Base-by-base conservation (phyloP, 352 stramenopile genomes). In the Globisporangium nagaii region DNA sequence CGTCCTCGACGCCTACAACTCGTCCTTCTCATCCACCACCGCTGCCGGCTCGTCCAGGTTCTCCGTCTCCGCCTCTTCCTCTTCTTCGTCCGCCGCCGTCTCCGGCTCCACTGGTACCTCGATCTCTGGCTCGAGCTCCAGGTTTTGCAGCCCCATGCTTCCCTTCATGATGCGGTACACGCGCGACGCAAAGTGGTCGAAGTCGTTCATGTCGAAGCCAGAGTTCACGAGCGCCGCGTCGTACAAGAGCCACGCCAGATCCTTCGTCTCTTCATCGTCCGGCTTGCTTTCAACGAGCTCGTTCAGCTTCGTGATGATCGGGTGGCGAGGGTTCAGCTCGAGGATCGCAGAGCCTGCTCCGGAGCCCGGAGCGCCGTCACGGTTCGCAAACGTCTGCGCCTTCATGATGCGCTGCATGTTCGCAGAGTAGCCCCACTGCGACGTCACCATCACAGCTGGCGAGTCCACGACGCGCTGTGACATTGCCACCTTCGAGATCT, bases 371-470 rank as follows among this genome's bases (percentile, higher is more conserved):
- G 62, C 60, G 3, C 59, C 54, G 20, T 83, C 68, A 8, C 83
- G 79, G 59, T 96, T 91, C 7, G 83, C 76, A 65, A 99, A 98
- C 15, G 98, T 97, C 79, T 99, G 98, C 24, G 96, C 80, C 68
- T 97, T 93, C 88, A 99, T 98, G 73, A 99, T 99, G 37, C 97
- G 87, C 74, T 99, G 97, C 97, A 99, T 99, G 75, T 99, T 99
- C 15, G 97, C 97, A 37, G 88, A 98, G 75, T 99, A 92, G 20
- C 97, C 97, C 78, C 95, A 99, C 68, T 98, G 88, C 5, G 88
- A 94, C 9, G 94, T 98, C 34, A 98, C 91, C 61, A 99, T 96
- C 56, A 99, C 94, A 2, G 92, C 93, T 12, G 98, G 97, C 36
- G 93, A 93, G 30, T 88, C 87, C 35, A 93, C 76, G 5, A 99